Conservation (phyloP, 2,329 filamentous ascomycete species). For the Aspergillus floridensis region DNA sequence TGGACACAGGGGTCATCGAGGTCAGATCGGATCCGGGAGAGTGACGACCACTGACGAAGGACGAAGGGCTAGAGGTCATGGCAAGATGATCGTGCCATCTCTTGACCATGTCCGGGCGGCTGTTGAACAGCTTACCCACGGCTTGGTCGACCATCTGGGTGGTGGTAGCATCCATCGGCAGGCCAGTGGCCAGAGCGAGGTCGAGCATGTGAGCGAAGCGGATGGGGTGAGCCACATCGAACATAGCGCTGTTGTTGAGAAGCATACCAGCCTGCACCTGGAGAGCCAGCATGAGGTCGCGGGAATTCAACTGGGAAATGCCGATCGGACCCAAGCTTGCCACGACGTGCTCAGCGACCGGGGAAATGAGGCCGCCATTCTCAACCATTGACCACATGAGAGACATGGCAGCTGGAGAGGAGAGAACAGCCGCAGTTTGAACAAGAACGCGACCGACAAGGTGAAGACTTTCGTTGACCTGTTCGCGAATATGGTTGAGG, state of each 20-base stretch:
- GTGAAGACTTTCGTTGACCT: constrained; percentile 83
- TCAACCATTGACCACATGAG: constrained; percentile 64
- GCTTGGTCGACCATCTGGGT: constrained; percentile 58
- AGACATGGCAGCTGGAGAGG: constrained; percentile 56
- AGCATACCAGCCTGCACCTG: constrained; percentile 57
- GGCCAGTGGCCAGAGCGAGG: constrained; percentile 52
- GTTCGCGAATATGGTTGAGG: constrained; percentile 62
- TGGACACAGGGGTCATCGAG: constrained; percentile 57
- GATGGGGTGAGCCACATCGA: constrained; percentile 57
- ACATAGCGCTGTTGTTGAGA: constrained; percentile 38
- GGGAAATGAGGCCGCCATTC: constrained; percentile 60
- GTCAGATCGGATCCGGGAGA: constrained; percentile 48
- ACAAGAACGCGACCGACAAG: constrained; percentile 61
- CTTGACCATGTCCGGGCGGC: constrained; percentile 46
- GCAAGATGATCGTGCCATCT: constrained; percentile 59
- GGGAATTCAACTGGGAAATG: constrained; percentile 54
- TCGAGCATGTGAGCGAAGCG: constrained; percentile 63
- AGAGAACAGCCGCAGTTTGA: constrained; percentile 51
- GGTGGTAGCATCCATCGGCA: constrained; percentile 56
- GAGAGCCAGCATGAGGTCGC: constrained; percentile 57
- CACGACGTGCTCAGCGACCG: constrained; percentile 59
- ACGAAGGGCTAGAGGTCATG: constrained; percentile 45
- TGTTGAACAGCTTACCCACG: constrained; percentile 51
- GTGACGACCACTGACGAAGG: constrained; percentile 41
- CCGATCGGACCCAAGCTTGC: constrained; percentile 59